These are phyloP conservation scores for Zygotorulaspora florentina DNA, from an alignment of 805 yeast species.

Conservation along the genomic window DNA sequence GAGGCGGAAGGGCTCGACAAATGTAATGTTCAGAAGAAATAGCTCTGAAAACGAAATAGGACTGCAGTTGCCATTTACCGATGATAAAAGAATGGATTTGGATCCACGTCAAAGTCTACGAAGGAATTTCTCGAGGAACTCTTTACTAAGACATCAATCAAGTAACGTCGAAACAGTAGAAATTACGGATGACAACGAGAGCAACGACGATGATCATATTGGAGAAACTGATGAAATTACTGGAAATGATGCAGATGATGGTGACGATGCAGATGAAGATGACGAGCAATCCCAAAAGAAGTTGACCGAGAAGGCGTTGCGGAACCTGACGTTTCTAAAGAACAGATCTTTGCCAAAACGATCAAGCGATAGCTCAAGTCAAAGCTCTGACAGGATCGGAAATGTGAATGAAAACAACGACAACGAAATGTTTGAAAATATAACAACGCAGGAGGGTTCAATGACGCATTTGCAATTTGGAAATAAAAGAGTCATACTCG, in stretches of 20 bases:
- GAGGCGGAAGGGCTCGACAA: slow-evolving; percentile 24
- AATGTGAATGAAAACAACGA: slow-evolving; percentile 7
- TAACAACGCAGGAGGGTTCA: slow-evolving; percentile 10
- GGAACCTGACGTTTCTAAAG: slow-evolving; percentile 34
- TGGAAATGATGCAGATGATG: slow-evolving; percentile 5
- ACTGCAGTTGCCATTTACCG: slow-evolving; percentile 34
- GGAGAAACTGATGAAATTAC: neutral
- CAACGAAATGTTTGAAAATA: slow-evolving; percentile 3
- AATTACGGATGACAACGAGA: neutral
- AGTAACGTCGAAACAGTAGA: slow-evolving; percentile 2
- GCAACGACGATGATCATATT: neutral
- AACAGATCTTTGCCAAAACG: neutral
- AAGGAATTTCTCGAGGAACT: slow-evolving; percentile 2
- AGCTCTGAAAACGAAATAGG: slow-evolving; percentile 25
- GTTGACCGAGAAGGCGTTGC: slow-evolving; percentile 40
- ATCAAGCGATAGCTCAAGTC: neutral
- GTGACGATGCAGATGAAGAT: slow-evolving; percentile 26
- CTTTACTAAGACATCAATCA: slow-evolving; percentile 1
- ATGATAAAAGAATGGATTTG: slow-evolving; percentile 24
- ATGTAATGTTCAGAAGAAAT: slow-evolving; percentile 23
- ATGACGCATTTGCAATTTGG: slow-evolving; percentile 29
- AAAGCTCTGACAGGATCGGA: neutral
- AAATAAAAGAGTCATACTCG: slow-evolving; percentile 30
- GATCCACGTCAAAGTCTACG: slow-evolving; percentile 6
- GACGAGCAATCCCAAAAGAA: slow-evolving; percentile 32